A percentile compares a stretch with the other conserved stretches of the same genome.
Evolutionary conservation across 805 yeast species (phyloP).

Genomic region (Ogataea parapolymorpha): DNA sequence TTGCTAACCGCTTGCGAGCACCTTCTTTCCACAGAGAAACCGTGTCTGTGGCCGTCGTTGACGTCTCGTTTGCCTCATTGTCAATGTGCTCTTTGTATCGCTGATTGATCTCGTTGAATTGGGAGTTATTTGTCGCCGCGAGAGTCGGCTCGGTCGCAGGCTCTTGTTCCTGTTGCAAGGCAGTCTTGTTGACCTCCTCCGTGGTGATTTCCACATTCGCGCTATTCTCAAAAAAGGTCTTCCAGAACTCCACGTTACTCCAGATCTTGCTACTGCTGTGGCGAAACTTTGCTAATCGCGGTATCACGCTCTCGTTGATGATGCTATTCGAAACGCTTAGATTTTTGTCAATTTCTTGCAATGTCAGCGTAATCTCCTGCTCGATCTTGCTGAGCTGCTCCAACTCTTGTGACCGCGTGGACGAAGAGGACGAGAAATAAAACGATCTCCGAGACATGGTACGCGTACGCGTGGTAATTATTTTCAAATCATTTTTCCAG

Average conservation of each 20-base stretch:
- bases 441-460: slow-evolving; percentile 28
- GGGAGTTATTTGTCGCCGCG: slow-evolving; percentile 13
- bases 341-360: slow-evolving; percentile 78
- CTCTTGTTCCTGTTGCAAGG: not conserved
- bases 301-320: slow-evolving; percentile 65
- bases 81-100: slow-evolving; percentile 17
- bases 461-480: slow-evolving; percentile 7
- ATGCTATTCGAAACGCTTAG: slow-evolving; percentile 64
- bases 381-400: slow-evolving; percentile 64
- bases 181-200: slow-evolving; percentile 14
- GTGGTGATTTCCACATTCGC: slow-evolving; percentile 32
- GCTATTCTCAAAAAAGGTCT: slow-evolving; percentile 62
- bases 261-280: slow-evolving; percentile 56
- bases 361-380: slow-evolving; percentile 70
- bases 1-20: slow-evolving; percentile 15
- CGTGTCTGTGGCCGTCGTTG: slow-evolving; percentile 17
- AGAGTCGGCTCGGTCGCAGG: slow-evolving; percentile 1
- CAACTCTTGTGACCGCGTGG: slow-evolving; percentile 19
- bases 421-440: slow-evolving; percentile 28
- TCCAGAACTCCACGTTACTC: slow-evolving; percentile 71
- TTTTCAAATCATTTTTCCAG: slow-evolving; percentile 1
- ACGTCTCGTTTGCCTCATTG: slow-evolving; percentile 11
- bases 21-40: slow-evolving; percentile 20
- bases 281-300: slow-evolving; percentile 61
- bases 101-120: slow-evolving; percentile 17